These are phyloP conservation scores for Calonectria leucothoes DNA, from an alignment of 2,329 filamentous ascomycete genomes.

Conservation along the genomic window DNA sequence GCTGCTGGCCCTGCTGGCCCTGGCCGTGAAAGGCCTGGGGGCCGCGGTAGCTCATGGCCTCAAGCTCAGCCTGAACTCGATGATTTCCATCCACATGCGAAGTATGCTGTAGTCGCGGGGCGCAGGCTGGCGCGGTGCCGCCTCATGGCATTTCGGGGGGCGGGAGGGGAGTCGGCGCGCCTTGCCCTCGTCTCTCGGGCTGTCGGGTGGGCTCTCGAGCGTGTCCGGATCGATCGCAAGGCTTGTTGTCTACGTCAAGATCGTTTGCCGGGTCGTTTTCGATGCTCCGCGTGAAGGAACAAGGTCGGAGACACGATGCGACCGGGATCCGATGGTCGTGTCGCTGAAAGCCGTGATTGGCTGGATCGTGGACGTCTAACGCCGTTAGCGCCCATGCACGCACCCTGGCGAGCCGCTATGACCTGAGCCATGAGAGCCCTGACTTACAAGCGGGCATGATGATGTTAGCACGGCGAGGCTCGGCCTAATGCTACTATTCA, in stretches of 20 bases:
- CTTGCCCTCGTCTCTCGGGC: background rate
- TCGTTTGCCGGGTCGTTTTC: constrained; percentile 27
- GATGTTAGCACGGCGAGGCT: background rate
- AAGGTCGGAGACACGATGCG: constrained; percentile 36
- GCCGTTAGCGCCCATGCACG: constrained; percentile 12
- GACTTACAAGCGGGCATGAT: background rate
- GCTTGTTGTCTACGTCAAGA: constrained; percentile 10
- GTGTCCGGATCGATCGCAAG: background rate
- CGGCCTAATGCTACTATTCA: background rate
- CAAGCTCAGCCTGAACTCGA: constrained; percentile 24
- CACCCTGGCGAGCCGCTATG: background rate
- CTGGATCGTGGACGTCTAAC: constrained; percentile 16
- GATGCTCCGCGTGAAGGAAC: constrained; percentile 30
- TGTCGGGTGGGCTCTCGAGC: constrained; percentile 2
- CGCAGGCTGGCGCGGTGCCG: constrained; percentile 43
- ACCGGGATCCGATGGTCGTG: constrained; percentile 36
- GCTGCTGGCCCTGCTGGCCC: constrained; percentile 43
- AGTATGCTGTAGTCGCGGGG: constrained; percentile 40
- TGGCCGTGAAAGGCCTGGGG: constrained; percentile 43
- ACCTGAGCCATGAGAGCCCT: background rate
- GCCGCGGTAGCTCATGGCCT: constrained; percentile 52
- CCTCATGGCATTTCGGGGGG: constrained; percentile 37
- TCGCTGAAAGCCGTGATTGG: constrained; percentile 39
- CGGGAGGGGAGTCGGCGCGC: background rate
- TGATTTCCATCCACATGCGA: constrained; percentile 33